A percentile compares a stretch with the other conserved stretches of the same genome.
Conservation (phyloP, 2,329 filamentous ascomycete genomes). For the Aspergillus quadrilineatus region DNA sequence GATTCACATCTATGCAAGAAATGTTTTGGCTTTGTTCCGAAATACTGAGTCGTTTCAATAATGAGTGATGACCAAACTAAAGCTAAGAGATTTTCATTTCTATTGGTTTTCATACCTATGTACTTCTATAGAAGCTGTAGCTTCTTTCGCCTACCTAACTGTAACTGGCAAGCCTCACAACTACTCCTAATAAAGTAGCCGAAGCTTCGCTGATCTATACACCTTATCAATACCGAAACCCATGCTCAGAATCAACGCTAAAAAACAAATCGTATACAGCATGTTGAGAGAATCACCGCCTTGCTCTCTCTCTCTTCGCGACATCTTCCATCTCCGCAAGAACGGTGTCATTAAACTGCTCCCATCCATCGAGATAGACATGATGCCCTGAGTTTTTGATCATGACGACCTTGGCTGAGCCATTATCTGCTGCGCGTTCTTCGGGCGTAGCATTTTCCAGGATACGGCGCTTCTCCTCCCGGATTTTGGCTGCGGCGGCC, state of each 20-base stretch:
- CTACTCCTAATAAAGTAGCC: neutral
- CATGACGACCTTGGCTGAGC: conserved; percentile 77
- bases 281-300: neutral
- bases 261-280: neutral
- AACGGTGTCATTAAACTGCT: conserved; percentile 68
- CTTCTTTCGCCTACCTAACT: neutral
- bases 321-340: conserved; percentile 67
- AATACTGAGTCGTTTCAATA: neutral
- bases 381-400: conserved; percentile 72
- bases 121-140: neutral
- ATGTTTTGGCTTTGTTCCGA: neutral
- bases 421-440: conserved; percentile 70
- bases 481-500: conserved; percentile 75
- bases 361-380: conserved; percentile 67
- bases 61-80: neutral
- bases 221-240: neutral
- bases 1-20: neutral
- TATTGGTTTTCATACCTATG: neutral
- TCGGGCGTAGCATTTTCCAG: conserved; percentile 63
- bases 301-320: conserved; percentile 27
- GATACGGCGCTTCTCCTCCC: conserved; percentile 61
- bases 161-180: neutral
- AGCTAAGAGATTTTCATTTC: neutral
- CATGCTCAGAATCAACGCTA: conserved; percentile 1
- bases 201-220: conserved; percentile 1